phyloP scores from a whole-genome alignment of 768 basidiomycete species.

The Boletus subcaerulescens region DNA sequence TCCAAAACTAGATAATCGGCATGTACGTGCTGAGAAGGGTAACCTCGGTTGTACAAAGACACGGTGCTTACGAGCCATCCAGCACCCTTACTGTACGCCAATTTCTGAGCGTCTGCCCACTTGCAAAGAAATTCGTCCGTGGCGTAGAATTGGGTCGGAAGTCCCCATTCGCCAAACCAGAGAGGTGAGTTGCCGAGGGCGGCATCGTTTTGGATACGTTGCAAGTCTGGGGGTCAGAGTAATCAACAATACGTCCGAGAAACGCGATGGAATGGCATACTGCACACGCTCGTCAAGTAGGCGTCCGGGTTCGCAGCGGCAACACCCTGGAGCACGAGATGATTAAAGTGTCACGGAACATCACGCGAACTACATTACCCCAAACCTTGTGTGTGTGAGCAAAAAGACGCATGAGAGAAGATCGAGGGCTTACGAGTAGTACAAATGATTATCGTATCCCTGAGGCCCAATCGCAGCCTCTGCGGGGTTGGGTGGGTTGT shows the following conservation, averaged over 20 bases:
- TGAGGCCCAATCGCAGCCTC: conserved; percentile 67
- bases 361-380: conserved; percentile 38
- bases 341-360: neutral
- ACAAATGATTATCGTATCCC: conserved; percentile 76
- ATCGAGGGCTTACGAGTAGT: conserved; percentile 54
- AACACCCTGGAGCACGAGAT: conserved; percentile 50
- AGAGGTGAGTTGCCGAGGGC: conserved; percentile 45
- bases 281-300: conserved; percentile 68
- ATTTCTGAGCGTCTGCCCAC: conserved; percentile 79
- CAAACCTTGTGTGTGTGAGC: conserved; percentile 43
- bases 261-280: conserved; percentile 38
- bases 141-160: conserved; percentile 64
- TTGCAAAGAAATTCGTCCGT: conserved; percentile 57
- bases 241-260: neutral
- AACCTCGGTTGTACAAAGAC: neutral
- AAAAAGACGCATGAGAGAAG: neutral
- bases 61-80: conserved; percentile 61
- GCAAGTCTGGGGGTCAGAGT: conserved; percentile 45
- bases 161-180: conserved; percentile 60
- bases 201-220: conserved; percentile 49
- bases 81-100: conserved; percentile 53
- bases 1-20: conserved; percentile 52
- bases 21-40: neutral
- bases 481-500: conserved; percentile 69
- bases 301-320: conserved; percentile 62